phyloP scores from a whole-genome alignment of 2,329 filamentous ascomycete species.

The Ceratocystis papillata region DNA sequence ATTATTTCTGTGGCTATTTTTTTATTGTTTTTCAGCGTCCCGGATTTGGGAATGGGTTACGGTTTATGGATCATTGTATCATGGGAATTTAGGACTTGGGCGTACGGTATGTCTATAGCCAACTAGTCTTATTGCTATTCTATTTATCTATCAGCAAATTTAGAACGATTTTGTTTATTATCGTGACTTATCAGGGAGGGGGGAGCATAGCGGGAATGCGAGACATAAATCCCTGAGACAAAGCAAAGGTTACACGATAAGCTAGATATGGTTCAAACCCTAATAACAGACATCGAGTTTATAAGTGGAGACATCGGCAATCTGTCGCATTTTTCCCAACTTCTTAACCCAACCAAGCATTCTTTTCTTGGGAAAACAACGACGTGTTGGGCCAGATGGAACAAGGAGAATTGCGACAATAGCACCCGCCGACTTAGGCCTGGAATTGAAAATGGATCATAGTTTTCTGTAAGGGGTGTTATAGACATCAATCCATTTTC shows the following conservation, averaged over 20 bases:
- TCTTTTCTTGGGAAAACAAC: neutral
- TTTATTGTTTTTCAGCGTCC: neutral
- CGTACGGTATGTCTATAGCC: constrained; percentile 1
- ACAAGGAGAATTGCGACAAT: neutral
- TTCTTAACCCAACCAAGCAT: neutral
- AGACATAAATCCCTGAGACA: neutral
- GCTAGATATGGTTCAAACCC: too few species aligned
- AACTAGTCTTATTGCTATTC: neutral
- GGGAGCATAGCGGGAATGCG: neutral
- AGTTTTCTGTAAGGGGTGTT: too few species aligned
- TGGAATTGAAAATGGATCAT: too few species aligned
- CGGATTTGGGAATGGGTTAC: constrained; percentile 10
- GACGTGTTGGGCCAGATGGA: neutral
- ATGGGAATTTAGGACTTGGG: constrained; percentile 7
- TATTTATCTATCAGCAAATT: neutral
- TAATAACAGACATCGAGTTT: too few species aligned
- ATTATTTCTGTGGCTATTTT: neutral
- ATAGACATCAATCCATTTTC: too few species aligned
- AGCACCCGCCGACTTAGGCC: neutral
- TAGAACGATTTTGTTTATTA: neutral
- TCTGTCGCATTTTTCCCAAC: too few species aligned
- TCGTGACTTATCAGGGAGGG: too few species aligned
- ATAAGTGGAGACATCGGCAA: too few species aligned
- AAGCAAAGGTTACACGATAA: too few species aligned
- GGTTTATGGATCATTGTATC: constrained; percentile 8